These are phyloP conservation scores for Calonectria multiphialidica DNA, from an alignment of 2,329 filamentous ascomycete genomes.

Conservation along the genomic window DNA sequence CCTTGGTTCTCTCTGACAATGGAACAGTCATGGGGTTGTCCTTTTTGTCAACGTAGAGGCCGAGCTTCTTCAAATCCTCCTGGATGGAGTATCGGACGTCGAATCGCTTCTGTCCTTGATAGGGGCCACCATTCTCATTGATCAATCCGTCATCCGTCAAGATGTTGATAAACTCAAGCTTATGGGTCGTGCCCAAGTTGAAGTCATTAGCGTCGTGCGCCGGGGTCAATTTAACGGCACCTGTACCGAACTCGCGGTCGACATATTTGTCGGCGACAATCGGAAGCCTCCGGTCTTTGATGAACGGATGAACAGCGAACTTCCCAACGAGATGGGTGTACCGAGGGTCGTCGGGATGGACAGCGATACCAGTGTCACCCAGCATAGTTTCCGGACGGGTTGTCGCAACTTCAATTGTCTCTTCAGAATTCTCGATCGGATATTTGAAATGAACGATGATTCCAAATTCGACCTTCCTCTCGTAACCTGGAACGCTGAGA, in stretches of 20 bases:
- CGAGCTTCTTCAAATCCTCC: conserved; percentile 84
- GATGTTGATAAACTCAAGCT: conserved; percentile 93
- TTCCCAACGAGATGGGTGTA: conserved; percentile 93
- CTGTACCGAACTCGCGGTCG: conserved; percentile 93
- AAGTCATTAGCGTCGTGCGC: conserved; percentile 98
- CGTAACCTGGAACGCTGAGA: conserved; percentile 93
- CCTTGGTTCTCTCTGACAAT: conserved; percentile 89
- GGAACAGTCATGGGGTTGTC: conserved; percentile 96
- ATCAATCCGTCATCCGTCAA: conserved; percentile 91
- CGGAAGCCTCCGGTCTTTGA: conserved; percentile 79
- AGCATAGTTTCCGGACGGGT: conserved; percentile 96
- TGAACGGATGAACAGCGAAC: conserved; percentile 87
- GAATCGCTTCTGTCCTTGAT: conserved; percentile 90
- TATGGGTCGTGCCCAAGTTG: conserved; percentile 82
- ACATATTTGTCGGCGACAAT: conserved; percentile 93
- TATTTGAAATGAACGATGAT: conserved; percentile 93
- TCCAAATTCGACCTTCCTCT: conserved; percentile 97
- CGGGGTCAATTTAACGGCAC: conserved; percentile 96
- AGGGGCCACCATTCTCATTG: conserved; percentile 87
- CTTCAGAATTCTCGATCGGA: conserved; percentile 82
- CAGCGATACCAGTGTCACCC: conserved; percentile 92
- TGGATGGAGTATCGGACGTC: conserved; percentile 90
- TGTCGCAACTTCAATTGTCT: conserved; percentile 91
- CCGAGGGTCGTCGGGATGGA: conserved; percentile 87
- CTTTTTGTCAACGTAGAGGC: conserved; percentile 93